Conservation (phyloP, 345 rosid species). For the Nasturtium officinale region DNA sequence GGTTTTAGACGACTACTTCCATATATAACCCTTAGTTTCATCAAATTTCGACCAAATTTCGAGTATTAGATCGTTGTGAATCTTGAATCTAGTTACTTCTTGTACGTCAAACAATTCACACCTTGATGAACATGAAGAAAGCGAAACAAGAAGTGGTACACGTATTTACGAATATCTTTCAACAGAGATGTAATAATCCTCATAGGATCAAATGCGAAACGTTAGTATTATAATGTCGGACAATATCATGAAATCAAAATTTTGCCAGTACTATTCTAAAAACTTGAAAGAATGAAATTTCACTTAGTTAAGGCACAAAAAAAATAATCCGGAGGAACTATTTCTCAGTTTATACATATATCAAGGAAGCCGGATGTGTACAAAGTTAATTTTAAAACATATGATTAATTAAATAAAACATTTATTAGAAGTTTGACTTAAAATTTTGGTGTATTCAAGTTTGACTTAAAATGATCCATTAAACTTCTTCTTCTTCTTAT, state of each 20-base stretch:
- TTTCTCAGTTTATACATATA: no score
- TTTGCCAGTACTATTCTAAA: no score
- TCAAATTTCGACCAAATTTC: slow-evolving; percentile 1
- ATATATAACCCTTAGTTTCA: not conserved
- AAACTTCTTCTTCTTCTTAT: no score
- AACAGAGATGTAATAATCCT: not conserved
- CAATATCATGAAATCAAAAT: not conserved
- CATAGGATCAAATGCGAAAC: not conserved
- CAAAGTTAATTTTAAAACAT: no score
- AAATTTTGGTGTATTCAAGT: no score
- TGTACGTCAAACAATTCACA: not conserved
- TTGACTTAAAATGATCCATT: no score
- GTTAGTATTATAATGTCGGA: not conserved
- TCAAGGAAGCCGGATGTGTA: no score
- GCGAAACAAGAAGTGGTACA: not conserved
- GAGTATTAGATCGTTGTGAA: not conserved
- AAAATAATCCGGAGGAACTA: no score
- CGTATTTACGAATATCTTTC: not conserved
- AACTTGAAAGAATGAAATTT: no score
- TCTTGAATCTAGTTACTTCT: not conserved
- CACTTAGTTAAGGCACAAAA: no score
- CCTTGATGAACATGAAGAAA: not conserved
- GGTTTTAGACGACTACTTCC: not conserved
- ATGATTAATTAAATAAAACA: no score
- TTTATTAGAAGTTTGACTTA: no score